Percentiles rank a stretch among this genome's conserved stretches.
Evolutionary conservation across 1,284 basidiomycete genomes (phyloP).

Genomic region (Macrocystidia cucumis): DNA sequence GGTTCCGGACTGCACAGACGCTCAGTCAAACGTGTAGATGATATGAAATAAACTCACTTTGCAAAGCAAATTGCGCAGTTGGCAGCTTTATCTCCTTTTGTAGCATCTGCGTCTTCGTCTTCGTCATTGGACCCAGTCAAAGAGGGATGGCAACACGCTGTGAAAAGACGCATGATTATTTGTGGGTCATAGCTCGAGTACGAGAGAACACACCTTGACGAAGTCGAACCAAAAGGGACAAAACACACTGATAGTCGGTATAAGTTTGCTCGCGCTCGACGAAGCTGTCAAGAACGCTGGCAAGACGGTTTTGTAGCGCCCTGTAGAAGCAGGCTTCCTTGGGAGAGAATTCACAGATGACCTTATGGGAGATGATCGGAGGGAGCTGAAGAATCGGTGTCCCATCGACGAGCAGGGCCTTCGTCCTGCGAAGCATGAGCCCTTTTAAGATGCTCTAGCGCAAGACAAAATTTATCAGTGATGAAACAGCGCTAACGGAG

Average conservation of each 20-base stretch:
- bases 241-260: conserved; percentile 81
- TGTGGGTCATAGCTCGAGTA: neutral
- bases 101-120: conserved; percentile 60
- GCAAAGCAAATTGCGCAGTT: too few relatives aligned
- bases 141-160: conserved; percentile 86
- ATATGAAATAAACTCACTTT: too few relatives aligned
- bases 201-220: conserved; percentile 66
- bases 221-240: conserved; percentile 79
- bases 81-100: too few relatives aligned
- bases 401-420: conserved; percentile 79
- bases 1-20: too few relatives aligned
- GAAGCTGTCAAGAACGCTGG: too few relatives aligned
- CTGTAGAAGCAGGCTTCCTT: conserved; percentile 82
- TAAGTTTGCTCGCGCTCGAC: too few relatives aligned
- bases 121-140: conserved; percentile 50
- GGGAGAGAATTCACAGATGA: conserved; percentile 66
- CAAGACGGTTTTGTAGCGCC: too few relatives aligned
- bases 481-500: too few relatives aligned
- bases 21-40: too few relatives aligned
- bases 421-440: conserved; percentile 88
- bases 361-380: conserved; percentile 60
- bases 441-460: conserved; percentile 72
- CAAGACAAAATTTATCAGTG: conserved; percentile 1
- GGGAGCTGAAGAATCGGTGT: conserved; percentile 85
- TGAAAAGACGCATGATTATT: conserved; percentile 1